Evolutionary conservation across 306 rosid species (phyloP).

Genomic region (Rosa rugosa): DNA sequence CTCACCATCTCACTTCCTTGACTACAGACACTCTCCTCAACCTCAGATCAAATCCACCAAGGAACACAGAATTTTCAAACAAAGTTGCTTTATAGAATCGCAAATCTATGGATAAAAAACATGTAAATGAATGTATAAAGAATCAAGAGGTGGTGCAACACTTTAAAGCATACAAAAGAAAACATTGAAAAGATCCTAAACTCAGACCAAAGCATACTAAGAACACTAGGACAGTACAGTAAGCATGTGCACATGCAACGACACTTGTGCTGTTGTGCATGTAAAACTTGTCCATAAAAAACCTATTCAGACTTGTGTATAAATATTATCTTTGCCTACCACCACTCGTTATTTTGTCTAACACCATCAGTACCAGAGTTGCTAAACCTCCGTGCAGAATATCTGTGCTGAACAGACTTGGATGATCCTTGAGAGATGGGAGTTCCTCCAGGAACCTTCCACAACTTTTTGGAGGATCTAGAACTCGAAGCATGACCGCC

Average conservation of each 20-base stretch:
- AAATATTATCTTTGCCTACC: constrained; percentile 34
- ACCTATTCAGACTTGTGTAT: constrained; percentile 1
- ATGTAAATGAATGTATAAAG: not conserved
- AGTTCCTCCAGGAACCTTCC: constrained; percentile 41
- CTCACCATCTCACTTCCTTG: not conserved
- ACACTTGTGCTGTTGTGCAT: not conserved
- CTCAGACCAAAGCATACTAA: not conserved
- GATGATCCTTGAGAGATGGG: constrained; percentile 37
- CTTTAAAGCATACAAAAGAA: not conserved
- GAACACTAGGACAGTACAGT: not conserved
- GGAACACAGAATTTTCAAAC: not conserved
- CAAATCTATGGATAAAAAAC: not conserved
- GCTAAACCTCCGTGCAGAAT: constrained; percentile 56
- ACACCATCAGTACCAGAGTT: constrained; percentile 36
- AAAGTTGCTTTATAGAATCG: not conserved
- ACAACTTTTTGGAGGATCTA: constrained; percentile 25
- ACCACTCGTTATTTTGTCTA: constrained; percentile 47
- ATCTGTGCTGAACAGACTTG: constrained; percentile 35
- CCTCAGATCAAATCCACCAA: not conserved
- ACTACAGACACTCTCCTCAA: not conserved
- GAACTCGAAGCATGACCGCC: constrained; percentile 43
- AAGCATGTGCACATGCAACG: not conserved
- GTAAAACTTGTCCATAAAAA: not conserved
- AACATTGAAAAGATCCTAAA: not conserved
- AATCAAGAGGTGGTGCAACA: not conserved